Conservation (phyloP, 2,329 filamentous ascomycete species). For the Chrysoporthe puriensis region DNA sequence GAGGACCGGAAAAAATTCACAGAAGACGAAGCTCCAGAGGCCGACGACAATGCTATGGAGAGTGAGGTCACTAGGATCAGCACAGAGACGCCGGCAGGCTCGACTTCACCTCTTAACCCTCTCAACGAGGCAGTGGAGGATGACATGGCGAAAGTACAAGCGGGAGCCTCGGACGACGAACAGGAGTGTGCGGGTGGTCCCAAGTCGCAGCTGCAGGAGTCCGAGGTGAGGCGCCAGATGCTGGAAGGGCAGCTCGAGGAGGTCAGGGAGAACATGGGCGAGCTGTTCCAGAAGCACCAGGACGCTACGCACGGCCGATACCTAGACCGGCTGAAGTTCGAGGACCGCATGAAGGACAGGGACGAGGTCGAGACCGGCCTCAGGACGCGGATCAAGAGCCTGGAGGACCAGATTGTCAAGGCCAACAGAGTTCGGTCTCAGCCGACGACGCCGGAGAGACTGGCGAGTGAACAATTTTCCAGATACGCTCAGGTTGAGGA, state of each 20-base stretch:
- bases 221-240: neutral
- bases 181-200: neutral
- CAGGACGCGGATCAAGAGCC: neutral
- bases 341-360: slow-evolving; percentile 5
- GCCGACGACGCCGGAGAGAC: neutral
- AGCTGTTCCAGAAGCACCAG: neutral
- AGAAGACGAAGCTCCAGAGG: too few species aligned
- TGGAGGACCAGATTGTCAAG: neutral
- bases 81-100: neutral
- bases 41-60: neutral
- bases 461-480: neutral
- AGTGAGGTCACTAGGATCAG: neutral
- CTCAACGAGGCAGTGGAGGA: neutral
- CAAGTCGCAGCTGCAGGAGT: neutral
- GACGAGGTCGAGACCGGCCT: neutral
- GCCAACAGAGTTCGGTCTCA: neutral
- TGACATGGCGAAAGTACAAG: neutral
- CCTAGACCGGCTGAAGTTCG: neutral
- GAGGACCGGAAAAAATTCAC: neutral
- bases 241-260: neutral
- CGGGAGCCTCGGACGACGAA: neutral
- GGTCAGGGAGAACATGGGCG: neutral
- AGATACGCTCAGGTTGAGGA: neutral
- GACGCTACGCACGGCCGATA: neutral
- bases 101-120: neutral